These are phyloP conservation scores for Trypanosoma platydactyli DNA, from an alignment of 208 protist genomes.

Conservation along the genomic window DNA sequence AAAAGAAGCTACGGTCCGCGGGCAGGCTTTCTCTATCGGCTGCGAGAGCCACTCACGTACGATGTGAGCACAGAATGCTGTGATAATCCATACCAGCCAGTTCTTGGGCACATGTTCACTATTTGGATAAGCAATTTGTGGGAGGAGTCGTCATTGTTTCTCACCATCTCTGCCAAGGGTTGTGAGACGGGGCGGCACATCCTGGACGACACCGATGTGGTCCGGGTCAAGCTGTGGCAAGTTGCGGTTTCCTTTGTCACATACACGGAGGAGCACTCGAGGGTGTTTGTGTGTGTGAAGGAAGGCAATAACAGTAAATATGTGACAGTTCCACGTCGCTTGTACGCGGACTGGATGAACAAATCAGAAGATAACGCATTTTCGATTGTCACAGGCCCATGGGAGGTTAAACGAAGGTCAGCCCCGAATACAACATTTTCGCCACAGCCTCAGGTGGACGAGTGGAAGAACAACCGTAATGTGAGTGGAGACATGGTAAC, in stretches of 20 bases:
- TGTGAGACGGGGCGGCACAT: constrained; percentile 20
- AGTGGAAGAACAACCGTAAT: not conserved
- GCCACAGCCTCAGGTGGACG: not conserved
- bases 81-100: constrained; percentile 1
- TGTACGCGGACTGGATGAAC: not conserved
- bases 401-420: not conserved
- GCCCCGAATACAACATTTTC: not conserved
- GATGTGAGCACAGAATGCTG: constrained; percentile 32
- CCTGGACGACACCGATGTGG: constrained; percentile 16
- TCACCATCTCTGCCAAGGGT: constrained; percentile 17
- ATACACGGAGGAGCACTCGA: constrained; percentile 8
- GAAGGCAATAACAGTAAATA: not conserved
- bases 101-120: constrained; percentile 22
- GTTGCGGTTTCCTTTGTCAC: constrained; percentile 19
- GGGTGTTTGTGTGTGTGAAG: constrained; percentile 28
- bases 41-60: constrained; percentile 18
- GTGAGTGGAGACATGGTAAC: not conserved
- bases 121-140: constrained; percentile 16
- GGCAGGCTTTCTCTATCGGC: constrained; percentile 2
- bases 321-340: not conserved
- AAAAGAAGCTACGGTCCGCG: not conserved
- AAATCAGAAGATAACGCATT: not conserved
- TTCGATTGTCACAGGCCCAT: no score
- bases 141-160: constrained; percentile 2
- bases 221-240: not conserved